Conservation (phyloP, 2,329 filamentous ascomycete species). For the Penicillium vulpinum region DNA sequence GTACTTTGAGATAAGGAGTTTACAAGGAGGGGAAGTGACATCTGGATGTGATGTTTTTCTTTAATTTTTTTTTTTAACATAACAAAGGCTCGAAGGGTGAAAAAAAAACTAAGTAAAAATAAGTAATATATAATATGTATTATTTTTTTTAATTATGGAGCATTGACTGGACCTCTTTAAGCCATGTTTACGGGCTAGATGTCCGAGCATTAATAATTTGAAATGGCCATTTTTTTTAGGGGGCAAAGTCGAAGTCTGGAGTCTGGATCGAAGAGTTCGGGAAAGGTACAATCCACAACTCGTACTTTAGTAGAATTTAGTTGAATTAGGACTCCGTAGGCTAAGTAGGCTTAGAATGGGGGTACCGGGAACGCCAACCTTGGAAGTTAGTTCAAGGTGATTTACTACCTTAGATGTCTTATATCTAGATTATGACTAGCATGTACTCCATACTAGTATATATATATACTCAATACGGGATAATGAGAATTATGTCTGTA, state of each 20-base stretch:
- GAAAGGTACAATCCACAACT: neutral
- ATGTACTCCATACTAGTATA: neutral
- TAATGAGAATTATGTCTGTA: no score
- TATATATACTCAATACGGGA: no score
- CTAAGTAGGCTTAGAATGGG: no score
- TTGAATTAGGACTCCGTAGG: no score
- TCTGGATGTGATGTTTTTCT: constrained; percentile 1
- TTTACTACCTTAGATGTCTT: no score
- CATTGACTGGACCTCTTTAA: neutral
- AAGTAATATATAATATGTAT: neutral
- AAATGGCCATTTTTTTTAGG: neutral
- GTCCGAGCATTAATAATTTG: neutral
- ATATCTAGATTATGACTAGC: no score
- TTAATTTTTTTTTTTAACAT: neutral
- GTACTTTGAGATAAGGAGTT: constrained; percentile 1
- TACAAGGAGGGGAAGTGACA: neutral
- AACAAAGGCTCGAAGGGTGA: neutral
- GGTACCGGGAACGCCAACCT: neutral
- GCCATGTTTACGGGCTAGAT: neutral
- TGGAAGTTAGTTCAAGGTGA: neutral
- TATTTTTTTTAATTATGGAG: constrained; percentile 12
- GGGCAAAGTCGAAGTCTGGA: neutral
- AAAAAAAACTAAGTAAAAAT: neutral
- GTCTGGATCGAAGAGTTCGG: neutral
- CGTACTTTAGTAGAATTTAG: no score